These are phyloP conservation scores for Chiua virens DNA, from an alignment of 768 basidiomycete genomes.

Conservation along the genomic window DNA sequence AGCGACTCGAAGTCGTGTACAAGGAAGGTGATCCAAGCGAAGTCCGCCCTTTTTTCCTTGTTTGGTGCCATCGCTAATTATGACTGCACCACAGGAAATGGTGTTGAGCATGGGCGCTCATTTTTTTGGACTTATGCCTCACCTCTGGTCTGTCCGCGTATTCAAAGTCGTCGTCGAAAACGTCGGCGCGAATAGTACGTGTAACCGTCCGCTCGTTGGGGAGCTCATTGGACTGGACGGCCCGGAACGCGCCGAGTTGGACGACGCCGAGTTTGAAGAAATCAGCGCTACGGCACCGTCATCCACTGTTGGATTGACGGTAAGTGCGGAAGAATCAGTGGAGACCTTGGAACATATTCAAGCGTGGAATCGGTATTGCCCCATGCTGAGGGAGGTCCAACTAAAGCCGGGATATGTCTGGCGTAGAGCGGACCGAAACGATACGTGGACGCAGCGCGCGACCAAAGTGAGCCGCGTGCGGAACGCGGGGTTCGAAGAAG, in stretches of 20 bases:
- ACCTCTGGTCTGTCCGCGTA: conserved; percentile 39
- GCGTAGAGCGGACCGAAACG: conserved; percentile 37
- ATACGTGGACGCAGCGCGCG: conserved; percentile 34
- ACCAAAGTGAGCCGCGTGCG: conserved; percentile 7
- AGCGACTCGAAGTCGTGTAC: conserved; percentile 42
- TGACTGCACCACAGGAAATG: conserved; percentile 27
- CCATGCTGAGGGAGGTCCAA: conserved; percentile 40
- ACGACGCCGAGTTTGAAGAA: conserved; percentile 24
- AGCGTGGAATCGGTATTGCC: conserved; percentile 45
- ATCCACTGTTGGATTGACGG: background rate
- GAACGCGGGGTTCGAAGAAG: conserved; percentile 20
- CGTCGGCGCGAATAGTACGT: background rate
- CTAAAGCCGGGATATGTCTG: conserved; percentile 40
- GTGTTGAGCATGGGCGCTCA: conserved; percentile 45
- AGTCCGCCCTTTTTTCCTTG: conserved; percentile 35
- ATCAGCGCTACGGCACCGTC: conserved; percentile 1
- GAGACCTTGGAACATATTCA: conserved; percentile 36
- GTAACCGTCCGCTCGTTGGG: conserved; percentile 10
- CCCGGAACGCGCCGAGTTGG: conserved; percentile 16
- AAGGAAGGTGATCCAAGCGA: conserved; percentile 39
- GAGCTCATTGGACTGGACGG: conserved; percentile 11
- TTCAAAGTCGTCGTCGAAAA: conserved; percentile 29
- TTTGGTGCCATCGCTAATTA: background rate
- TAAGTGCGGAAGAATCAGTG: conserved; percentile 19
- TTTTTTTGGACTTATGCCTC: conserved; percentile 37